Evolutionary conservation across 345 rosid genomes (phyloP), one percentile per base, ranked within the genome.

Genomic region (Eucalyptus urophylla): DNA sequence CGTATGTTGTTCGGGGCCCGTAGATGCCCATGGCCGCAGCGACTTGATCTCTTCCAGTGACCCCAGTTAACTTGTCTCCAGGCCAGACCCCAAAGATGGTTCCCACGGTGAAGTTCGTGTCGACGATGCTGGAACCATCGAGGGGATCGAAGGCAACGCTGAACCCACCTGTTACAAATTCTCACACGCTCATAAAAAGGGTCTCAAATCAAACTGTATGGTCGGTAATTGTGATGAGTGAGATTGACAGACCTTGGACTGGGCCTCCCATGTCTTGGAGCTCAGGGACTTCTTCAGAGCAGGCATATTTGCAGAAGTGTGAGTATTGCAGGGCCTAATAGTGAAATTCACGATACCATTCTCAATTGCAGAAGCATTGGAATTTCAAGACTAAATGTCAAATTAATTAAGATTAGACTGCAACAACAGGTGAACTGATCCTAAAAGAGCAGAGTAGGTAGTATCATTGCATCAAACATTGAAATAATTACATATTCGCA

Each of bases 71-170:
- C 93, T 96, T 96, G 88, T 96, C 99, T 87, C 99, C 99, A 53
- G 99, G 97, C 99, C 99, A 98, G 89, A 97, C 99, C 7, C 99
- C 99, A 25, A 97, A 98, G 87, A 98, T 98, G 90, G 99, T 98
- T 95, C 99, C 99, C 17, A 96, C 98, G 0, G 98, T 95, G 93
- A 97, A 97, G 88, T 97, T 96, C 8, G 99, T 95, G 92, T 97
- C 99, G 16, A 96, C 97, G 50, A 89, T 89, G 88, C 90, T 89
- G 44, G 90, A 89, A 43, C 90, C 90, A 86, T 98, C 99, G 7
- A 89, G 90, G 25, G 90, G 90, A 45, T 89, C 90, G 27, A 89
- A 89, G 12, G 88, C 90, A 6, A 89, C 90, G 11, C 90, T 89
- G 90, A 89, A 89, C 33, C 90, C 90, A 69, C 90, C 90, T 89